These are phyloP conservation scores for Dactylellina leptospora DNA, from an alignment of 2,329 filamentous ascomycete genomes.

Conservation along the genomic window DNA sequence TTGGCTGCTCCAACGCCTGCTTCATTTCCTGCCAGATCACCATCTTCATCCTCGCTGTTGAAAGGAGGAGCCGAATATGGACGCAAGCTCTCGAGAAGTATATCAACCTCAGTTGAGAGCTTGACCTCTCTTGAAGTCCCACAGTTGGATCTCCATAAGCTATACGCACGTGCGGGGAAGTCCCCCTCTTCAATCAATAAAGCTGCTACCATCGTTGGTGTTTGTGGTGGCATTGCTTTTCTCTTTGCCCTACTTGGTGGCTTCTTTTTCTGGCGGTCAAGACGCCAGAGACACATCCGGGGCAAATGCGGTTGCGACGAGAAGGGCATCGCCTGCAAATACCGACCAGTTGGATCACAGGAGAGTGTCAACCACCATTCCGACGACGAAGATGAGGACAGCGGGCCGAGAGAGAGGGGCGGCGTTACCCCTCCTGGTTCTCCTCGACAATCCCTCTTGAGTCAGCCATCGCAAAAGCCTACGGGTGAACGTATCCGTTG, in stretches of 20 bases:
- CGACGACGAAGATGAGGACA: constrained; percentile 21
- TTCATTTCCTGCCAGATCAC: background rate
- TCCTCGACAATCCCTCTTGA: constrained; percentile 26
- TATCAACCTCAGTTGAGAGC: constrained; percentile 6
- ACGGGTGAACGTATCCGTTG: constrained; percentile 4
- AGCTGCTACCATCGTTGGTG: constrained; percentile 43
- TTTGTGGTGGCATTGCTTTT: constrained; percentile 40
- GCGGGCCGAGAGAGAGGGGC: constrained; percentile 8
- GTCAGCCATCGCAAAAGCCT: constrained; percentile 6
- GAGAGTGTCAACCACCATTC: constrained; percentile 1
- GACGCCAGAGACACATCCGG: constrained; percentile 19
- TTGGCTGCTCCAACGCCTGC: constrained; percentile 27
- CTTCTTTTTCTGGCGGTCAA: constrained; percentile 29
- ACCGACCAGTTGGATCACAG: constrained; percentile 4
- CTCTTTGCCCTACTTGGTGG: constrained; percentile 29
- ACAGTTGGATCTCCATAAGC: constrained; percentile 1
- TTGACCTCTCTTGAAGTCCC: constrained; percentile 1
- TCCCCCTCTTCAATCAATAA: constrained; percentile 24
- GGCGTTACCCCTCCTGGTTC: constrained; percentile 36
- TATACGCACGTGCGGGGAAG: constrained; percentile 17
- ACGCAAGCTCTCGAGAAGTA: constrained; percentile 12
- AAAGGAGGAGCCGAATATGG: constrained; percentile 7
- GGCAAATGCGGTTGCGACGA: constrained; percentile 43
- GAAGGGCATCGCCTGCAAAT: constrained; percentile 43
- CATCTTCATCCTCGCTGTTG: background rate